These are phyloP conservation scores for Neospermospora avenae DNA, from an alignment of 2,329 filamentous ascomycete genomes.

Conservation along the genomic window DNA sequence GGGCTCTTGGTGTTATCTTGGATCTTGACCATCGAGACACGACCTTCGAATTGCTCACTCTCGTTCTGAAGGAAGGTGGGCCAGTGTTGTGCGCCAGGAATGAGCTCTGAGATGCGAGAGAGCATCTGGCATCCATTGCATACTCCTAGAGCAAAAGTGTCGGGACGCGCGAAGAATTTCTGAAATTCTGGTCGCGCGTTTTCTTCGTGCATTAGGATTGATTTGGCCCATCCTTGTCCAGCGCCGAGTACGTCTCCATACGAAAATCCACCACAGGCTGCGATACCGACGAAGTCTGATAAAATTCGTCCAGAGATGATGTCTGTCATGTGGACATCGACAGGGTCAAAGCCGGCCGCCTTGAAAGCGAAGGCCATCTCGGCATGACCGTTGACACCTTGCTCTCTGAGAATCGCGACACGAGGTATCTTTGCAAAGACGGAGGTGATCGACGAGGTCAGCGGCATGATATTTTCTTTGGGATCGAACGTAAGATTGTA, in stretches of 20 bases:
- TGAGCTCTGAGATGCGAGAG: slow-evolving; percentile 74
- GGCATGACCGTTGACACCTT: slow-evolving; percentile 93
- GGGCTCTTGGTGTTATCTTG: slow-evolving; percentile 56
- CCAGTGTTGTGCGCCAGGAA: slow-evolving; percentile 81
- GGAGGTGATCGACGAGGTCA: slow-evolving; percentile 49
- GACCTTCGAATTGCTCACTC: slow-evolving; percentile 86
- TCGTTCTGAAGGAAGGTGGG: slow-evolving; percentile 82
- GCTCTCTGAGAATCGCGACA: slow-evolving; percentile 91
- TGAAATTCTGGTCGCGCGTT: slow-evolving; percentile 74
- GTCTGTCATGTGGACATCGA: slow-evolving; percentile 97
- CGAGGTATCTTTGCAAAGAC: slow-evolving; percentile 60
- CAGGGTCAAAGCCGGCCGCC: slow-evolving; percentile 82
- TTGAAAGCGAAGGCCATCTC: slow-evolving; percentile 98
- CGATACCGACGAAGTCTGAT: slow-evolving; percentile 79
- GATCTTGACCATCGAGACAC: slow-evolving; percentile 81
- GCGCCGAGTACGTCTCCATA: slow-evolving; percentile 86
- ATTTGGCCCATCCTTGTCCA: slow-evolving; percentile 96
- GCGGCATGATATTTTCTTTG: slow-evolving; percentile 67
- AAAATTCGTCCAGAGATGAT: slow-evolving; percentile 78
- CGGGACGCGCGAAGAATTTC: slow-evolving; percentile 78
- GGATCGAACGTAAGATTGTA: slow-evolving; percentile 82
- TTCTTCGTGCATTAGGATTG: slow-evolving; percentile 77
- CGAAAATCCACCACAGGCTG: slow-evolving; percentile 95
- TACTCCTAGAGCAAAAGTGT: slow-evolving; percentile 90
- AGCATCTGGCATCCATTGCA: slow-evolving; percentile 99